Conservation (phyloP, 2,329 filamentous ascomycete species). For the Hypoxylon sp. region DNA sequence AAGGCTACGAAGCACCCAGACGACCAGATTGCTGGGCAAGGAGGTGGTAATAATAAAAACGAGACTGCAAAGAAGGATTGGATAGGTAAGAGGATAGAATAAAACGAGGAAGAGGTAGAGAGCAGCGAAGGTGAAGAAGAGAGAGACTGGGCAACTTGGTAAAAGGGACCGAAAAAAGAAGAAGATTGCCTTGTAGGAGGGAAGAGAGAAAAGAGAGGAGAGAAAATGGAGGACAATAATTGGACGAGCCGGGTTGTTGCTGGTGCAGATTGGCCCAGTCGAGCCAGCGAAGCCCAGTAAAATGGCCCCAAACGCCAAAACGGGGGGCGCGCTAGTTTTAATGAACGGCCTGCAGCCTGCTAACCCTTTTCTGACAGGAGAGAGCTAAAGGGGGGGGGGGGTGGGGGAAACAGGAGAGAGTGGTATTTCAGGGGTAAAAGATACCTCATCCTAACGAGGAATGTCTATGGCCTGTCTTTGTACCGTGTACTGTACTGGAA, state of each 20-base stretch:
- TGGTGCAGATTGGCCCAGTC: slow-evolving; percentile 51
- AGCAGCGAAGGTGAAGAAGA: slow-evolving; percentile 39
- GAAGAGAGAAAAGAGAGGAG: slow-evolving; percentile 34
- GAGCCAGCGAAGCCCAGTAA: too few relatives aligned
- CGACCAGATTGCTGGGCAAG: slow-evolving; percentile 21
- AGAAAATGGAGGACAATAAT: slow-evolving; percentile 36
- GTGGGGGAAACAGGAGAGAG: background rate
- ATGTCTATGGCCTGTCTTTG: background rate
- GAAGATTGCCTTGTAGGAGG: slow-evolving; percentile 41
- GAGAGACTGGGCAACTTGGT: slow-evolving; percentile 35
- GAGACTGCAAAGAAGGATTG: slow-evolving; percentile 43
- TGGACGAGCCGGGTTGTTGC: slow-evolving; percentile 43
- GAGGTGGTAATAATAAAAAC: slow-evolving; percentile 33
- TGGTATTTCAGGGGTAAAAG: background rate
- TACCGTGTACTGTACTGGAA: background rate
- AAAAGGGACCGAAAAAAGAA: slow-evolving; percentile 43
- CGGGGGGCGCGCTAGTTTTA: slow-evolving; percentile 54
- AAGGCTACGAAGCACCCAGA: slow-evolving; percentile 41
- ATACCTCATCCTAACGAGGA: background rate
- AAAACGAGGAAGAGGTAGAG: slow-evolving; percentile 40
- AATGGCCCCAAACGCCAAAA: slow-evolving; percentile 47
- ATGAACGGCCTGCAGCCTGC: slow-evolving; percentile 46
- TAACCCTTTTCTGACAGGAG: slow-evolving; percentile 33
- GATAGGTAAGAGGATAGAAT: slow-evolving; percentile 46
- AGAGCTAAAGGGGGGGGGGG: background rate